Base-by-base conservation (phyloP, 495 filamentous ascomycete species). In the Darksidea phi region DNA sequence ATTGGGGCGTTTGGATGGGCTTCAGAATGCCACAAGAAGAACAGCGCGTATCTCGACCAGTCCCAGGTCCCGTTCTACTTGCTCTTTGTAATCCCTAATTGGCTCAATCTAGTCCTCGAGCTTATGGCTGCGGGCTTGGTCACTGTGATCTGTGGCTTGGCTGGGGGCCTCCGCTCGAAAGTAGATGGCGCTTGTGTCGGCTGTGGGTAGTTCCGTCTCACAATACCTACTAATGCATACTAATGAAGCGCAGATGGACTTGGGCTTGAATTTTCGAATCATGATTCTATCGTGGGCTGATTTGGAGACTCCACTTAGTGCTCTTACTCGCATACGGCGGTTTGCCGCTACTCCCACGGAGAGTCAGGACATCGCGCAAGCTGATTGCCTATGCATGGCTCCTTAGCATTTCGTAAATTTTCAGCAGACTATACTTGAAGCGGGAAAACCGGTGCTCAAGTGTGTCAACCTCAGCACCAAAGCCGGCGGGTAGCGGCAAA, bases 401-500 rank as follows among this genome's bases (percentile, higher is more conserved):
- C 62, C 12, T 43, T 66, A 5, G 10, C 13, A 0, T 66, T 61
- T 36, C 25, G 54, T 8, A 37, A 48, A 18, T 13, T 68, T 12
- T 5, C 52, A 21, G 66, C 66, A 23, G 47, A 36, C 25, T 68
- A 66, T 34, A 48, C 43, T 20, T 28, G 34, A 13, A 17, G 17
- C 25, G 60, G 54, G 1, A 43, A n/a, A 55, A 5, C 12, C 60
- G 41, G 77, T 82, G 34, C 71, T 86, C 5, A 80, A 78, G 47
- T 68, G 77, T 21, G 72, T 84, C 49, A 78, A 76, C 51, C 76
- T 86, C 56, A 73, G 70, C 43, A 78, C 80, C 17, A 54, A 72
- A 7, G 73, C 82, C 15, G 82, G 82, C 11, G 3, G 84, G 84
- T 4, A 84, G 83, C 6, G 84, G 84, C 6, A 86, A 87, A 63